Evolutionary conservation across 441 rosid genomes (phyloP), one percentile per base, ranked within the genome.

Genomic region (Melastoma candidum): DNA sequence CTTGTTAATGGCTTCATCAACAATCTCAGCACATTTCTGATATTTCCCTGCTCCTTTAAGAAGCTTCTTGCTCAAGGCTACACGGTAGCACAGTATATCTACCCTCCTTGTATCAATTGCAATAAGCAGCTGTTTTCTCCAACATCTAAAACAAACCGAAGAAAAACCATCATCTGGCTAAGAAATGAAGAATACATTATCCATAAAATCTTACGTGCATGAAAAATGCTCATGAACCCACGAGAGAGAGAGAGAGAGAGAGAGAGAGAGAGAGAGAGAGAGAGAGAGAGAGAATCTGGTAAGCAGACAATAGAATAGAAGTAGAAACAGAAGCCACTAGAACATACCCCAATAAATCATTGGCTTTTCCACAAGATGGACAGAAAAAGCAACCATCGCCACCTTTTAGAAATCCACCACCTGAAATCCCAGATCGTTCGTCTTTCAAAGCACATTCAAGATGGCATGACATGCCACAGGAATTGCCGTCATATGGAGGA

Each of bases 381-480:
- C 99, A 94, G 26, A 57, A 69, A 66, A 87, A 89, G 71, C 79
- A 71, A 60, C 97, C 96, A 52, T 94, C 95, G 65, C 76, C 71
- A 51, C 75, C 73, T 41, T 48, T 68, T 60, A 39, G 61, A 11
- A 27, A 61, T 62, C 74, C 83, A 57, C 72, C 82, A 63, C 70
- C 73, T 47, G 81, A 77, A 69, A 90, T 80, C 60, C 95, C 82
- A 64, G 83, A 75, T 36, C 57, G 72, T 32, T 81, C 86, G 65
- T 86, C 68, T 61, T 79, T 83, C 48, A 89, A 71, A 59, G 86
- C 83, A 74, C 99, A 94, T 47, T 83, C 95, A 65, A 94, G 81
- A 74, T 94, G 99, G 64, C 82, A 85, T 26, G 96, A 87, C 87
- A 83, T 66, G 39, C 92, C 94, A 75, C 99, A 94, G 36, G 83